Conservation (phyloP, 75 land plant species). For the Sequoiadendron giganteum region DNA sequence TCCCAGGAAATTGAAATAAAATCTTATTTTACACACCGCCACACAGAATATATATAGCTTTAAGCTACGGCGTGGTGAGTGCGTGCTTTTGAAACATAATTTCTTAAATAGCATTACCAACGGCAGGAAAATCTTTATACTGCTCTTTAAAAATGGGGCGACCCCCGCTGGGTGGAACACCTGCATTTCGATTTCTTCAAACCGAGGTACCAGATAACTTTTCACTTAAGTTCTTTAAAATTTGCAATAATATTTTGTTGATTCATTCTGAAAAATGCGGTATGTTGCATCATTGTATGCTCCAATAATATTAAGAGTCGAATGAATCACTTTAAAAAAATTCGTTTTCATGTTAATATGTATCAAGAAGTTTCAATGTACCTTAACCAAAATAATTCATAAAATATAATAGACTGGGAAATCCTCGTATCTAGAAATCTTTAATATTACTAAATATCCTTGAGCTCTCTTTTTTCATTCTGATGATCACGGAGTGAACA, state of each 20-base stretch:
- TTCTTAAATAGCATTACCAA: neutral
- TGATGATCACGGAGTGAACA: too few species aligned
- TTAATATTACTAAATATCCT: too few species aligned
- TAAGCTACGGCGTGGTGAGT: neutral
- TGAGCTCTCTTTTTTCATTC: too few species aligned
- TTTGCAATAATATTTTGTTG: neutral
- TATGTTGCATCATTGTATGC: too few species aligned
- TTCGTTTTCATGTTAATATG: too few species aligned
- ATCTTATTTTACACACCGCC: neutral
- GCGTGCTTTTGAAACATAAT: neutral
- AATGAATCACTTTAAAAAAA: too few species aligned
- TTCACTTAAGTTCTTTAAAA: too few species aligned
- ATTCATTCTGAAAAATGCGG: neutral
- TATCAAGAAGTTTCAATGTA: too few species aligned
- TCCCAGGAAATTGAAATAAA: too few species aligned
- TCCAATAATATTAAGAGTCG: too few species aligned
- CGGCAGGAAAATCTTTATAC: neutral
- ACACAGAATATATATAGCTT: neutral
- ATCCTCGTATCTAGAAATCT: neutral
- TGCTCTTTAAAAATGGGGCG: constrained; percentile 52
- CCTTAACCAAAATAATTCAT: neutral
- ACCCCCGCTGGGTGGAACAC: constrained; percentile 68
- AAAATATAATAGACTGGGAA: neutral
- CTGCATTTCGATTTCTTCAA: constrained; percentile 72
- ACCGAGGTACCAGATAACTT: constrained; percentile 46